phyloP scores from a whole-genome alignment of 2,329 filamentous ascomycete species.

The Cladobotryum mycophilum region DNA sequence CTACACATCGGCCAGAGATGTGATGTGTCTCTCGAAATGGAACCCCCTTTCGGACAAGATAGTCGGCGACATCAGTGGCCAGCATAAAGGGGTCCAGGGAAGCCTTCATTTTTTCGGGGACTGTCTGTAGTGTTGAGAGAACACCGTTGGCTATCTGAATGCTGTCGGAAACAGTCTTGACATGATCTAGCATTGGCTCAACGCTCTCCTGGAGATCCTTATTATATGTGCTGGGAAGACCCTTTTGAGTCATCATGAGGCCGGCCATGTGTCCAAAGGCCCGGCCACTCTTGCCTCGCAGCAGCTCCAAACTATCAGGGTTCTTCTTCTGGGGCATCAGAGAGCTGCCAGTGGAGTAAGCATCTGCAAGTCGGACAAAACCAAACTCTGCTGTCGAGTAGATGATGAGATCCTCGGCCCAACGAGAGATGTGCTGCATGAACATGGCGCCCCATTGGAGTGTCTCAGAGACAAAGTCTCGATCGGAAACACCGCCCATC shows the following conservation, averaged over 20 bases:
- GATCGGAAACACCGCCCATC: conserved; percentile 67
- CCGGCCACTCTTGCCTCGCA: conserved; percentile 69
- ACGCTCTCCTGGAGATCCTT: conserved; percentile 88
- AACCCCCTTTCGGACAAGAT: conserved; percentile 58
- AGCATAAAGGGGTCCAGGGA: conserved; percentile 80
- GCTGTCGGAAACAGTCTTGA: conserved; percentile 76
- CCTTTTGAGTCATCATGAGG: conserved; percentile 62
- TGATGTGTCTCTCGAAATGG: conserved; percentile 78
- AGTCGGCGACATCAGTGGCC: conserved; percentile 63
- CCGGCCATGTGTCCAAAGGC: conserved; percentile 78
- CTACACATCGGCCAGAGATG: conserved; percentile 61
- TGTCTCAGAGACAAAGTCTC: conserved; percentile 77
- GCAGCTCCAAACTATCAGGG: conserved; percentile 62
- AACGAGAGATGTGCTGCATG: conserved; percentile 73
- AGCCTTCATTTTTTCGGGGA: conserved; percentile 70
- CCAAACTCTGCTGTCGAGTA: conserved; percentile 72
- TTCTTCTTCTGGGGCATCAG: conserved; percentile 87
- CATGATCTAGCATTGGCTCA: conserved; percentile 77
- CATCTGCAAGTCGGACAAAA: conserved; percentile 69
- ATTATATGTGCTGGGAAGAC: conserved; percentile 78
- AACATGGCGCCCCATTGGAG: conserved; percentile 74
- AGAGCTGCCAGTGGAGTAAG: conserved; percentile 69
- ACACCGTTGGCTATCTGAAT: conserved; percentile 79
- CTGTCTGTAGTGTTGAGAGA: conserved; percentile 62
- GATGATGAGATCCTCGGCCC: conserved; percentile 81